A percentile compares a stretch with the other conserved stretches of the same genome.
Conservation (phyloP, 2,329 filamentous ascomycete species). For the Fusarium penzigii region DNA sequence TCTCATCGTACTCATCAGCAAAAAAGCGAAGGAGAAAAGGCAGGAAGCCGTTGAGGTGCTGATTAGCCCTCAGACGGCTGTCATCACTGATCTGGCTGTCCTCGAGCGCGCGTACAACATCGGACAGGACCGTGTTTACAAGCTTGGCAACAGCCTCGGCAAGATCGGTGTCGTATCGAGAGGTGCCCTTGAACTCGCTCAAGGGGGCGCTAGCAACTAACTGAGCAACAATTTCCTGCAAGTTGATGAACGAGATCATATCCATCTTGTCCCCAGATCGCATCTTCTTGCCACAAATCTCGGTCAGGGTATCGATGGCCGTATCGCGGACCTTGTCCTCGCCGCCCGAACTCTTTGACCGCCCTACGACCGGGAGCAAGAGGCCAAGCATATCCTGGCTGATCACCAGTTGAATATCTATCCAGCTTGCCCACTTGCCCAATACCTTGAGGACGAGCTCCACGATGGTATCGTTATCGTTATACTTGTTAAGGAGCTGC, state of each 20-base stretch:
- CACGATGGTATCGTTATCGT: slow-evolving; percentile 69
- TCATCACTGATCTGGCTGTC: slow-evolving; percentile 60
- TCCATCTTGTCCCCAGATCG: slow-evolving; percentile 89
- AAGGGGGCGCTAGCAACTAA: slow-evolving; percentile 82
- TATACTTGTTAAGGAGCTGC: slow-evolving; percentile 80
- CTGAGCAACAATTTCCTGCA: slow-evolving; percentile 81
- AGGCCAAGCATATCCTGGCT: slow-evolving; percentile 84
- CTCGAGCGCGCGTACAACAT: slow-evolving; percentile 86
- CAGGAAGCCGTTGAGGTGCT: slow-evolving; percentile 79
- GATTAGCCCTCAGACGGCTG: slow-evolving; percentile 73
- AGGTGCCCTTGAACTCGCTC: slow-evolving; percentile 74
- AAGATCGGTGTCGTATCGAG: slow-evolving; percentile 91
- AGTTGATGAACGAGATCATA: slow-evolving; percentile 87
- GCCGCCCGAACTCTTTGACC: slow-evolving; percentile 59
- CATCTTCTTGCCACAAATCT: slow-evolving; percentile 99
- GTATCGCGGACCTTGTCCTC: slow-evolving; percentile 84
- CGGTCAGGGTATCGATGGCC: slow-evolving; percentile 91
- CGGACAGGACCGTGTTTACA: slow-evolving; percentile 84
- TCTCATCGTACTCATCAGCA: slow-evolving; percentile 96
- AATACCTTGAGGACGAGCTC: slow-evolving; percentile 91
- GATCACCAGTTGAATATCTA: slow-evolving; percentile 91
- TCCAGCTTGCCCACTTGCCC: slow-evolving; percentile 98
- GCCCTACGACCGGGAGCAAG: slow-evolving; percentile 85
- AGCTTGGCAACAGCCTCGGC: slow-evolving; percentile 94
- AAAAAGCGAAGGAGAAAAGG: slow-evolving; percentile 92